These are phyloP conservation scores for Cardamine occulta DNA, from an alignment of 345 rosid species.

Conservation along the genomic window DNA sequence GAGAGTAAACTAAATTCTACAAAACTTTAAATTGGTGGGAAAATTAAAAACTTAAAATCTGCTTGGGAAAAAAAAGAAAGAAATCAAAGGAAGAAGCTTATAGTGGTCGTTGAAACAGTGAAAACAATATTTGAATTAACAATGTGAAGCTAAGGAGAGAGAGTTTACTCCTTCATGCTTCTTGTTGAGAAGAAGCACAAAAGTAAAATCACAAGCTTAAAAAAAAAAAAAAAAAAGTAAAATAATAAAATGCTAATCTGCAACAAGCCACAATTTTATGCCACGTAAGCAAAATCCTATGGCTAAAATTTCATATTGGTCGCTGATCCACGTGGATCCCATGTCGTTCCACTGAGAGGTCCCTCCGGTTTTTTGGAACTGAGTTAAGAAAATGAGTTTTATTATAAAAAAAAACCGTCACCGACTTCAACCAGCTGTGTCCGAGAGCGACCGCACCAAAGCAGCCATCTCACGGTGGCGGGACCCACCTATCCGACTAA, in stretches of 20 bases:
- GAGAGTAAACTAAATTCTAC: background rate
- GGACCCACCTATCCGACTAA: constrained; percentile 8
- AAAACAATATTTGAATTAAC: background rate
- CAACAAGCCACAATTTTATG: background rate
- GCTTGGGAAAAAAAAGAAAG: background rate
- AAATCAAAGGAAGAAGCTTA: background rate
- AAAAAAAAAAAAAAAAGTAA: background rate
- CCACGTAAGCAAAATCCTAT: constrained; percentile 19
- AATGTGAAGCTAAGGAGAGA: background rate
- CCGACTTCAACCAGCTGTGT: constrained; percentile 42
- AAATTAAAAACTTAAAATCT: background rate
- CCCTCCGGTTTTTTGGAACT: constrained; percentile 31
- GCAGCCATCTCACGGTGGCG: constrained; percentile 19
- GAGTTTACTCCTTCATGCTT: background rate
- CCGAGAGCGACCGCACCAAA: constrained; percentile 41
- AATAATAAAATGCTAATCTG: background rate
- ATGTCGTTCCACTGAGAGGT: constrained; percentile 28
- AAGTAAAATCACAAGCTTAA: background rate
- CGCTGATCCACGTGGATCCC: constrained; percentile 30
- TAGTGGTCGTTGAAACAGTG: background rate
- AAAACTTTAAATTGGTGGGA: background rate
- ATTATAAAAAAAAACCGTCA: constrained; percentile 18
- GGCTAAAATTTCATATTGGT: background rate
- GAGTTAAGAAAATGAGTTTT: constrained; percentile 28
- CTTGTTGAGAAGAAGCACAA: background rate